These are phyloP conservation scores for Pseudocercospora crystallina DNA, from an alignment of 2,329 filamentous ascomycete genomes.

Conservation along the genomic window DNA sequence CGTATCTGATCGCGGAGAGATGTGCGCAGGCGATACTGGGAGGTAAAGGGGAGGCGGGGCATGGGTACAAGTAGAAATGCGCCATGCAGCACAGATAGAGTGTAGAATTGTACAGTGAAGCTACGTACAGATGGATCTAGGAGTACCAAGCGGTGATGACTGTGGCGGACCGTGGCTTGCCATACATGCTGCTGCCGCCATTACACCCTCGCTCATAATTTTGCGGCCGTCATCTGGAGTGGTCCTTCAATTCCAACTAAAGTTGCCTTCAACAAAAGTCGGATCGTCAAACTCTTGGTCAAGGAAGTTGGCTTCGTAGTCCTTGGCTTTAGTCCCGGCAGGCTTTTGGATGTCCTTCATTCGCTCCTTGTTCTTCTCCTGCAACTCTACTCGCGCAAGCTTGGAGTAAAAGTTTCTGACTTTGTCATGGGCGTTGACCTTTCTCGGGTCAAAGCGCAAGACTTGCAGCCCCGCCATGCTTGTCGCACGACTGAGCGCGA, in stretches of 20 bases:
- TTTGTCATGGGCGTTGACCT: slow-evolving; percentile 90
- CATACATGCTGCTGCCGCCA: too few relatives aligned
- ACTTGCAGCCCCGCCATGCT: slow-evolving; percentile 86
- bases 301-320: slow-evolving; percentile 34
- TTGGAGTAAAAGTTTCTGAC: slow-evolving; percentile 84
- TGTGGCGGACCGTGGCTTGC: neutral
- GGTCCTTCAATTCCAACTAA: slow-evolving; percentile 10
- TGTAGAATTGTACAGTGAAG: too few relatives aligned
- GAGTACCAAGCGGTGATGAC: neutral
- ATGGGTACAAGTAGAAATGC: too few relatives aligned
- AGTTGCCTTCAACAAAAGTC: slow-evolving; percentile 25
- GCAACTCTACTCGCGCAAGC: slow-evolving; percentile 67
- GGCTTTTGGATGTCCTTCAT: slow-evolving; percentile 33
- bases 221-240: too few relatives aligned
- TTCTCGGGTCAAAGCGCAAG: slow-evolving; percentile 79
- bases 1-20: slow-evolving; percentile 57
- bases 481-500: slow-evolving; percentile 89
- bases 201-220: too few relatives aligned
- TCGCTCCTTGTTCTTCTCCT: slow-evolving; percentile 35
- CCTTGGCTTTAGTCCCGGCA: slow-evolving; percentile 28
- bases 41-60: neutral
- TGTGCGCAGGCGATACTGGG: slow-evolving; percentile 4
- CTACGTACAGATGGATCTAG: slow-evolving; percentile 2
- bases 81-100: too few relatives aligned
- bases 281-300: slow-evolving; percentile 29